phyloP scores from a whole-genome alignment of 2,329 filamentous ascomycete species.

The Orbilia oligospora region DNA sequence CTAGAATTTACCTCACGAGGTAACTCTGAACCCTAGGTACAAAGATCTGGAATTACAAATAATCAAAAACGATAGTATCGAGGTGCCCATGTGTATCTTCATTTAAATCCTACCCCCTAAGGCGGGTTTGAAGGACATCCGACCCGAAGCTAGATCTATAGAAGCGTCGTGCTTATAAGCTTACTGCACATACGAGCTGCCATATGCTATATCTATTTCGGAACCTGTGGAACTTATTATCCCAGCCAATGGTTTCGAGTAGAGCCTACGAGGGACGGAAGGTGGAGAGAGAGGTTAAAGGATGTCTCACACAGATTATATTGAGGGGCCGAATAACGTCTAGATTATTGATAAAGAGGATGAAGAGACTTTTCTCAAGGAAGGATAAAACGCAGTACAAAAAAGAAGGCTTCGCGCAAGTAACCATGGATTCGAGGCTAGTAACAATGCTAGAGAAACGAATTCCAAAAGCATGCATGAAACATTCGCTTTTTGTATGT shows the following conservation, averaged over 20 bases:
- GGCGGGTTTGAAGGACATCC: background rate
- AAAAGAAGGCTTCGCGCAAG: background rate
- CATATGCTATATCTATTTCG: too few species aligned
- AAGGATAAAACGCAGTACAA: background rate
- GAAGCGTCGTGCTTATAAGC: too few species aligned
- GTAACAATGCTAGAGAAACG: slow-evolving; percentile 3
- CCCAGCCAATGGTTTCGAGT: too few species aligned
- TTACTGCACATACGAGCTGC: too few species aligned
- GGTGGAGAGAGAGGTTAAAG: too few species aligned
- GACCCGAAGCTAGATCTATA: too few species aligned
- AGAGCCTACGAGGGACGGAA: too few species aligned
- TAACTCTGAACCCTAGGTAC: too few species aligned
- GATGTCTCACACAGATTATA: too few species aligned
- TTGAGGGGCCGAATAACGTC: background rate
- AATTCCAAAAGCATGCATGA: slow-evolving; percentile 2
- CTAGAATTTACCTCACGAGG: too few species aligned
- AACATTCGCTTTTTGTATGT: slow-evolving; percentile 8
- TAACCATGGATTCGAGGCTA: background rate
- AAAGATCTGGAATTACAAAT: background rate
- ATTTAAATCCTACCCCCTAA: background rate
- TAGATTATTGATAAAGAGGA: background rate
- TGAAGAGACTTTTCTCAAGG: background rate
- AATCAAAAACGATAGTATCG: background rate
- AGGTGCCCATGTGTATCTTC: background rate
- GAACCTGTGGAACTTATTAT: too few species aligned